Conservation (phyloP, 2,329 filamentous ascomycete species). For the Fusarium dlaminii region DNA sequence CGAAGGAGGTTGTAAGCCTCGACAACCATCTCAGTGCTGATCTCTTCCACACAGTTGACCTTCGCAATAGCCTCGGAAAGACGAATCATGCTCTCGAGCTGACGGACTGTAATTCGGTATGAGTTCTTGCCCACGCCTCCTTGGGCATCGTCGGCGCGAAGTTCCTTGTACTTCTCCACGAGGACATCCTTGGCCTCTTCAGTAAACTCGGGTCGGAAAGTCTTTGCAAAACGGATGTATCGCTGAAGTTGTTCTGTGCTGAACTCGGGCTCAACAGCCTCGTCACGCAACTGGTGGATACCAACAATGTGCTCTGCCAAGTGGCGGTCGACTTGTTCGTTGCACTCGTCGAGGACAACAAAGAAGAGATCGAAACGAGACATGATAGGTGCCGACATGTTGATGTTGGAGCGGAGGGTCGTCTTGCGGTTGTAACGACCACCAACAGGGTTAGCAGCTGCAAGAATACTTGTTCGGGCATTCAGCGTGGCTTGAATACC, state of each 20-base stretch:
- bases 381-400: slow-evolving; percentile 99
- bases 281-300: slow-evolving; percentile 92
- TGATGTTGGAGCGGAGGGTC: slow-evolving; percentile 92
- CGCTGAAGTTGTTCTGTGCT: slow-evolving; percentile 95
- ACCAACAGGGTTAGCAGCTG: slow-evolving; percentile 94
- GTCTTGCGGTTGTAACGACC: slow-evolving; percentile 98
- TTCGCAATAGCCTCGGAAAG: slow-evolving; percentile 98
- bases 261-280: slow-evolving; percentile 90
- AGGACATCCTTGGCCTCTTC: slow-evolving; percentile 85
- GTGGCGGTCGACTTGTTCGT: slow-evolving; percentile 88
- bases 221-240: slow-evolving; percentile 95
- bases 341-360: slow-evolving; percentile 95
- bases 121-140: slow-evolving; percentile 94
- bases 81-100: slow-evolving; percentile 95
- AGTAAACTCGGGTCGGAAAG: slow-evolving; percentile 93
- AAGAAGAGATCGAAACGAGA: slow-evolving; percentile 99
- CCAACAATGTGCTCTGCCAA: slow-evolving; percentile 94
- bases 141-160: slow-evolving; percentile 91
- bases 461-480: slow-evolving; percentile 92
- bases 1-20: slow-evolving; percentile 92
- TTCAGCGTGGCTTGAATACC: slow-evolving; percentile 98
- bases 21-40: slow-evolving; percentile 83
- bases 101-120: slow-evolving; percentile 96
- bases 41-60: slow-evolving; percentile 93
- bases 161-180: slow-evolving; percentile 94